Conservation (phyloP, 345 rosid species). For the Eutrema japonicum region DNA sequence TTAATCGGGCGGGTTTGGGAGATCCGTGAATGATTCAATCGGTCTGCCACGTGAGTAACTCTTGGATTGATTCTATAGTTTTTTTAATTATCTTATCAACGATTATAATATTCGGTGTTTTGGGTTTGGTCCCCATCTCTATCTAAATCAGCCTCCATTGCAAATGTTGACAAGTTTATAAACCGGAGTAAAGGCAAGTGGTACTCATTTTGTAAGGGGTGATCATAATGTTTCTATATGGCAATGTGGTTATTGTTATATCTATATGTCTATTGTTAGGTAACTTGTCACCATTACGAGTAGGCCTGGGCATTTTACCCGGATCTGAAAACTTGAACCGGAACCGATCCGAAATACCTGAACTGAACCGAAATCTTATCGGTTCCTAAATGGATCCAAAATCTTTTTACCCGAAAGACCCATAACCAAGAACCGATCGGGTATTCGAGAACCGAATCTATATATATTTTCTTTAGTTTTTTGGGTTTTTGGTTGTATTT, state of each 20-base stretch:
- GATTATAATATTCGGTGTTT: background rate
- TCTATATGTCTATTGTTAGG: background rate
- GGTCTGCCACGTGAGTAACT: slow-evolving; percentile 43
- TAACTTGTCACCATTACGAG: slow-evolving; percentile 8
- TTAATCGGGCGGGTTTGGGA: slow-evolving; percentile 25
- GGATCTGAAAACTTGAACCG: too few relatives aligned
- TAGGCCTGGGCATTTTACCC: too few relatives aligned
- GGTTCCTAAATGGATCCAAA: too few relatives aligned
- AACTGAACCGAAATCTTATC: too few relatives aligned
- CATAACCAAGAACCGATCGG: too few relatives aligned
- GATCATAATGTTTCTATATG: slow-evolving; percentile 15
- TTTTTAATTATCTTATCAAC: background rate
- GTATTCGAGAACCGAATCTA: too few relatives aligned
- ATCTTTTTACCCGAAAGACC: too few relatives aligned
- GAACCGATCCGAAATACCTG: too few relatives aligned
- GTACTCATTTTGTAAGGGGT: slow-evolving; percentile 12
- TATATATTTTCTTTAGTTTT: too few relatives aligned
- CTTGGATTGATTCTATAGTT: background rate
- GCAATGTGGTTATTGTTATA: background rate
- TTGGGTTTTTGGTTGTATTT: too few relatives aligned
- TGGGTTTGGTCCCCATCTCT: slow-evolving; percentile 11
- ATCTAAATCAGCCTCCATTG: slow-evolving; percentile 24
- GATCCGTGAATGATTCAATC: slow-evolving; percentile 42
- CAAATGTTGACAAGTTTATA: slow-evolving; percentile 30
- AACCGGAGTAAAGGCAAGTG: background rate